These are phyloP conservation scores for Whalleya microplaca DNA, from an alignment of 2,329 filamentous ascomycete genomes.

Conservation along the genomic window DNA sequence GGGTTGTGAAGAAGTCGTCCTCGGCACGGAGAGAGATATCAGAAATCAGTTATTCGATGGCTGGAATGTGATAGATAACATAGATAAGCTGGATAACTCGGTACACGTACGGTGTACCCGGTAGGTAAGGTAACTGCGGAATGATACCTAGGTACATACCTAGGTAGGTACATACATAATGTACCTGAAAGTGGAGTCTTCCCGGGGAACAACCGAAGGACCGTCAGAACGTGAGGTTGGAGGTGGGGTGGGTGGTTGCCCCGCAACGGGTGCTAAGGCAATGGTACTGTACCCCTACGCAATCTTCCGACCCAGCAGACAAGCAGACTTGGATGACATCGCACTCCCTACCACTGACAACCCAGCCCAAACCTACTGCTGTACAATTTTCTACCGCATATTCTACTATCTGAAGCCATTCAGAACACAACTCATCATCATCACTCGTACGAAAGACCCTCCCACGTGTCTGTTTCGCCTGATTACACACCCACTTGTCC, in stretches of 20 bases:
- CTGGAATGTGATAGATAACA: too few species aligned
- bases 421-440: neutral
- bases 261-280: neutral
- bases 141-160: neutral
- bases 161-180: too few species aligned
- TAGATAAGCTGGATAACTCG: too few species aligned
- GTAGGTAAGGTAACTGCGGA: neutral
- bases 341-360: neutral
- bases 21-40: too few species aligned
- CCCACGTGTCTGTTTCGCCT: neutral
- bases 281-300: neutral
- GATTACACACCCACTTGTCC: neutral
- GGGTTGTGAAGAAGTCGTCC: too few species aligned
- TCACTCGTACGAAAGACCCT: neutral
- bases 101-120: too few species aligned
- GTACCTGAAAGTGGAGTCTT: neutral
- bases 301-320: neutral
- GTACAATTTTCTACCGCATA: neutral
- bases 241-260: neutral
- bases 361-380: too few species aligned
- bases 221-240: neutral
- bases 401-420: neutral
- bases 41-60: too few species aligned
- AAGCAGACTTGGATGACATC: neutral
- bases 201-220: neutral